Evolutionary conservation across 169 alveolate genomes (phyloP), one percentile per base, ranked within the genome.

Genomic region (Cryptosporidium viatorum): DNA sequence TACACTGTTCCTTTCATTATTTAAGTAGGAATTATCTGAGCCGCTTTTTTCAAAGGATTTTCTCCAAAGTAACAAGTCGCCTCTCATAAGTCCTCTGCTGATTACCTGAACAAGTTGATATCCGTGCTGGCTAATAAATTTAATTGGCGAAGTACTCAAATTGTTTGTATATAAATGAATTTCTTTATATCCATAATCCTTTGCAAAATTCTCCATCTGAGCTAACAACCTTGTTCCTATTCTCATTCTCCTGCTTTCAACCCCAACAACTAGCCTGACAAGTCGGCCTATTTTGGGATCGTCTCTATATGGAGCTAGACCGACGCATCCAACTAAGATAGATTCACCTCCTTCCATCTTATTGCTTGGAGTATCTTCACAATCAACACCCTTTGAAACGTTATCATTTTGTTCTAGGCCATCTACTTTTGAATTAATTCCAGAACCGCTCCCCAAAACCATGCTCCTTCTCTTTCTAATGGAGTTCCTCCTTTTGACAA

Each of bases 31-130:
- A 26, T 60, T 65, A 31, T 80, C 89, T 18, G 45, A 59, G 35
- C 71, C 21, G 21, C 41, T 62, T 29, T 85, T 92, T 70, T 94
- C 93, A 43, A 94, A 91, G 41, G 84, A 84, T 74, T 95, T 95
- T 65, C 92, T 93, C 97, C 97, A 95, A 21, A 93, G 92, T 43
- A 95, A 91, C 55, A 95, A 89, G 62, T 95, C 97, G 0, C 97
- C 97, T 52, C 97, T 85, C 97, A 95, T 95, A 31, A 95, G 73
- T 1, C 98, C 97, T 65, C 97, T 89, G 48, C 97, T 93, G 39
- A 95, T 94, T 21, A 94, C 93, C 85, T 95, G 97, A 9, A 93
- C 92, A 35, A 95, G 91, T 52, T 93, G 93, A 84, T 93, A 95
- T 10, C 96, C 96, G 85, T 95, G 93, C 86, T 95, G 97, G 55